Conservation (phyloP, 495 filamentous ascomycete genomes). For the Polyplosphaeria fusca region DNA sequence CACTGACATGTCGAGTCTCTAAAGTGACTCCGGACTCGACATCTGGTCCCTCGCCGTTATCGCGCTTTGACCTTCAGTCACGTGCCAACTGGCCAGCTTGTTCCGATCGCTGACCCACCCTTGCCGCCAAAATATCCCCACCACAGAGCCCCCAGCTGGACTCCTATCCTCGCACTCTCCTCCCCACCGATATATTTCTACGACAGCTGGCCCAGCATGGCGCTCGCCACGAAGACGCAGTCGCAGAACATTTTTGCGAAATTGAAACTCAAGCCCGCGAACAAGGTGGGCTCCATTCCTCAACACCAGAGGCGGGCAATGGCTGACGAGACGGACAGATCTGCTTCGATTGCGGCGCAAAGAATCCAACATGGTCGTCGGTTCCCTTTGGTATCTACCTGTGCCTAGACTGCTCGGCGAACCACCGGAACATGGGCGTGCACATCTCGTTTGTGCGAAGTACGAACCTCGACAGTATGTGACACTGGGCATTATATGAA, state of each 20-base stretch:
- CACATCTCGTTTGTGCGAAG: constrained; percentile 94
- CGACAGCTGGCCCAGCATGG: constrained; percentile 53
- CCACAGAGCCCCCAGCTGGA: background rate
- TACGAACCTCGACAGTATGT: constrained; percentile 95
- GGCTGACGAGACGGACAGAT: constrained; percentile 41
- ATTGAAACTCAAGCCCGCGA: constrained; percentile 86
- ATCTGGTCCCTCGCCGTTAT: too few relatives aligned
- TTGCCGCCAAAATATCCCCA: constrained; percentile 18
- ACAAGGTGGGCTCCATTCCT: constrained; percentile 66
- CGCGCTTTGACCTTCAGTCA: background rate
- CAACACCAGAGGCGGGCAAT: background rate
- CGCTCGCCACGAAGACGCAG: constrained; percentile 83
- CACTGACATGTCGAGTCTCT: too few relatives aligned
- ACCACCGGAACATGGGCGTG: constrained; percentile 50
- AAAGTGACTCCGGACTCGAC: too few relatives aligned
- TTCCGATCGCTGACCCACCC: background rate
- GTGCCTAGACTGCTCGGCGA: constrained; percentile 86
- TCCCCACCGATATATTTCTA: constrained; percentile 5
- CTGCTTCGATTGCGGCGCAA: constrained; percentile 95
- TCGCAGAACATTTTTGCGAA: constrained; percentile 98
- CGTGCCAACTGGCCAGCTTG: background rate
- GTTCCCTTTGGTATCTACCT: constrained; percentile 97
- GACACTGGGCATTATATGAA: background rate
- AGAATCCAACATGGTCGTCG: constrained; percentile 97
- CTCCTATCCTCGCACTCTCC: constrained; percentile 1